A percentile compares a stretch with the other conserved stretches of the same genome.
Evolutionary conservation across 1,284 basidiomycete species (phyloP).

Genomic region (Vanrija sp.): DNA sequence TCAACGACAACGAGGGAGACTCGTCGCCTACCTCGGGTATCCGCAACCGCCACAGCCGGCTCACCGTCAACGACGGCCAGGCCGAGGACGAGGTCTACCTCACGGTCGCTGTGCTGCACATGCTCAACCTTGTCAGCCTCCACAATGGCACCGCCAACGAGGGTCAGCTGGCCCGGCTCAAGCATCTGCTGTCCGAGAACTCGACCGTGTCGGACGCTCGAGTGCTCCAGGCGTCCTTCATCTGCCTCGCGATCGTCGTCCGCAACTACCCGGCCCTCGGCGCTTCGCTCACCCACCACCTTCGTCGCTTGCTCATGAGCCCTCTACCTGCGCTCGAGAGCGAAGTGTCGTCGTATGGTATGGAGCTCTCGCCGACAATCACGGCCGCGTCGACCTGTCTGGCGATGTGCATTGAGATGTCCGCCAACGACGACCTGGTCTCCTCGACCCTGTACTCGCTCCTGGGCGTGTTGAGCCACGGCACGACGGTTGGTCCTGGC

Average conservation of each 20-base stretch:
- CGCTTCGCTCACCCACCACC: slow-evolving; percentile 67
- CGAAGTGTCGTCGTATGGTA: slow-evolving; percentile 57
- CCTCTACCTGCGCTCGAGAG: slow-evolving; percentile 84
- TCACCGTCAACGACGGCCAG: slow-evolving; percentile 25
- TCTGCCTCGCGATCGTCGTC: slow-evolving; percentile 54
- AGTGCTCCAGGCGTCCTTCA: slow-evolving; percentile 41
- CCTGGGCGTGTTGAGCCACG: slow-evolving; percentile 81
- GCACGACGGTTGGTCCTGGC: slow-evolving; percentile 48
- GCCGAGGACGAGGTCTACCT: slow-evolving; percentile 42
- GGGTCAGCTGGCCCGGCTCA: slow-evolving; percentile 66
- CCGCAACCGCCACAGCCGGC: slow-evolving; percentile 5
- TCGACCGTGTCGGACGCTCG: slow-evolving; percentile 71
- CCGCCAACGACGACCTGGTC: slow-evolving; percentile 82
- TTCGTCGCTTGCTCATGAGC: slow-evolving; percentile 82
- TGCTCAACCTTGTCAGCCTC: slow-evolving; percentile 77
- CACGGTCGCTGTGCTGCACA: slow-evolving; percentile 56
- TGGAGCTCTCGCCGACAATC: slow-evolving; percentile 58
- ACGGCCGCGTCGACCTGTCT: slow-evolving; percentile 83
- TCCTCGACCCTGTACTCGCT: slow-evolving; percentile 96
- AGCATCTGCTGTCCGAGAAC: slow-evolving; percentile 72
- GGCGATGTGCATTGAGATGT: slow-evolving; percentile 82
- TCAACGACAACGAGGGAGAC: slow-evolving; percentile 18
- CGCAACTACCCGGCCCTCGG: slow-evolving; percentile 83
- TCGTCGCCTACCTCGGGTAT: neutral
- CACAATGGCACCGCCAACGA: slow-evolving; percentile 67